These are phyloP conservation scores for Umbelopsis sp. DNA, from an alignment of 192 early-diverging fungal genomes.

Conservation along the genomic window DNA sequence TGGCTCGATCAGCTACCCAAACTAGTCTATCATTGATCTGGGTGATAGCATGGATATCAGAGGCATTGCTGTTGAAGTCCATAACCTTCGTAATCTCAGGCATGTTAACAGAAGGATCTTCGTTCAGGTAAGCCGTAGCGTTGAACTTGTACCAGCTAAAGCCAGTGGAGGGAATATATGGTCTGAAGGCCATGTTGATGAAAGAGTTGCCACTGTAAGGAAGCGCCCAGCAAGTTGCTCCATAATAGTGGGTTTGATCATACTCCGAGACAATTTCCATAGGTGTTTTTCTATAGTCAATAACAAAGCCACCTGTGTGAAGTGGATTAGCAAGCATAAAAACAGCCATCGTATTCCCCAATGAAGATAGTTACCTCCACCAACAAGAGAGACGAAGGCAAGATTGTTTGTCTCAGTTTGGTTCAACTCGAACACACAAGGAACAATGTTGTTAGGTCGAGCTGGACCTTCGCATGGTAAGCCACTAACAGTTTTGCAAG, in stretches of 20 bases:
- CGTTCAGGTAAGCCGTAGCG: not conserved
- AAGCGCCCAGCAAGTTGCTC: not conserved
- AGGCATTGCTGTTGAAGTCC: not conserved
- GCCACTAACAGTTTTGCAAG: not conserved
- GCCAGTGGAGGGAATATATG: not conserved
- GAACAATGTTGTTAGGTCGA: not conserved
- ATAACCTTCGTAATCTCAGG: not conserved
- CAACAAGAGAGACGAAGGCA: conserved; percentile 1
- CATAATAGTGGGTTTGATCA: not conserved
- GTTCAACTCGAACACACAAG: conserved; percentile 1
- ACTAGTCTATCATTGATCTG: conserved; percentile 2
- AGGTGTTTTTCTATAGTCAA: not conserved
- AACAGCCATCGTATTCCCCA: not conserved
- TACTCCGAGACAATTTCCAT: not conserved
- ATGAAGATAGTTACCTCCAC: not conserved
- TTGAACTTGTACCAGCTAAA: not conserved
- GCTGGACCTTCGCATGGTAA: not conserved
- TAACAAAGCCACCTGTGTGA: not conserved
- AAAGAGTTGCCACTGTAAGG: not conserved
- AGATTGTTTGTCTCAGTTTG: not conserved
- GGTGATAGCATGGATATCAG: conserved; percentile 1
- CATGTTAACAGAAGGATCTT: not conserved
- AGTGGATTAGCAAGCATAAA: not conserved
- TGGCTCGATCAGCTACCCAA: not conserved
- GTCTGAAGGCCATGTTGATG: not conserved